Evolutionary conservation across 176 grass and related monocot genomes (phyloP).

Genomic region (Typha latifolia): DNA sequence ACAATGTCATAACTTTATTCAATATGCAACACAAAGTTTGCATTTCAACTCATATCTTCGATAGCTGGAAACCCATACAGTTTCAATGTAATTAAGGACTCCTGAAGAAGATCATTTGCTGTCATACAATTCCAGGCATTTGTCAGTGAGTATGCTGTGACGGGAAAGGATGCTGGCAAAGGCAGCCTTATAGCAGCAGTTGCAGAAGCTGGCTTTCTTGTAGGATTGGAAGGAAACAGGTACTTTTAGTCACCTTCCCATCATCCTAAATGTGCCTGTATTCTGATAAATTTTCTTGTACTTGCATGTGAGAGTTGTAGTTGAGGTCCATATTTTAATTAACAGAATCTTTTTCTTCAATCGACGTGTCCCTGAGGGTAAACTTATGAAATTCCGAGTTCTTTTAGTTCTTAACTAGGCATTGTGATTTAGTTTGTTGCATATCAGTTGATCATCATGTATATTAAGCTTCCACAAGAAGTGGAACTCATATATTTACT

Average conservation of each 20-base stretch:
- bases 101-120: conserved; percentile 4
- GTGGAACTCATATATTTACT: no score
- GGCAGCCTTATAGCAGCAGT: conserved; percentile 82
- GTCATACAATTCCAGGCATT: conserved; percentile 49
- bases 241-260: conserved; percentile 7
- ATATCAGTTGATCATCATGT: no score
- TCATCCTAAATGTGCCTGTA: no score
- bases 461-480: no score
- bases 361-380: no score
- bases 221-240: conserved; percentile 91
- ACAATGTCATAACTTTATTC: no score
- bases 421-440: no score
- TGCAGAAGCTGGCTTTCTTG: conserved; percentile 89
- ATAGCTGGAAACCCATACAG: neutral
- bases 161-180: conserved; percentile 85
- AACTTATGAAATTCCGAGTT: no score
- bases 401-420: no score
- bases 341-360: no score
- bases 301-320: neutral
- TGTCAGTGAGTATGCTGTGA: conserved; percentile 98
- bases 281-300: neutral
- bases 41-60: neutral
- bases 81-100: conserved; percentile 8
- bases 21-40: no score
- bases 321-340: no score